phyloP scores from a whole-genome alignment of 2,329 filamentous ascomycete genomes.

The Calonectria ilicicola region DNA sequence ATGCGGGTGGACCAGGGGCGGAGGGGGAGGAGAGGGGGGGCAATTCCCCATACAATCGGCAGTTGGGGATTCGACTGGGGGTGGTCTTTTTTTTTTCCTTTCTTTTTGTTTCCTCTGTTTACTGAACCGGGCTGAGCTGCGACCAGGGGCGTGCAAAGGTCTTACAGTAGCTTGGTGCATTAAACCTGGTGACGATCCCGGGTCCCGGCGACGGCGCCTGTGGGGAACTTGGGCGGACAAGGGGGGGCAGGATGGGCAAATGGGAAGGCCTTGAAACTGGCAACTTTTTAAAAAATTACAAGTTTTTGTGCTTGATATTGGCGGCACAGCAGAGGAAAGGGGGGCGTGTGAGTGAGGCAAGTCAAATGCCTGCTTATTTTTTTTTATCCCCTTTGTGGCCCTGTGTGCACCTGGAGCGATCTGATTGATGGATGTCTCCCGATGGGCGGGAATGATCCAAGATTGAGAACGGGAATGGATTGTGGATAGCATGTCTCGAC shows the following conservation, averaged over 20 bases:
- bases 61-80: neutral
- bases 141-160: neutral
- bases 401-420: neutral
- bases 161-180: conserved; percentile 2
- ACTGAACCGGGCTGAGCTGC: neutral
- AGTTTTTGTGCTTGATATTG: neutral
- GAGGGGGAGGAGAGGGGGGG: neutral
- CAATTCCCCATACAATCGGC: neutral
- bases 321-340: neutral
- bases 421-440: neutral
- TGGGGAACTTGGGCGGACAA: conserved; percentile 6
- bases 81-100: neutral
- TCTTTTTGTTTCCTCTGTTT: neutral
- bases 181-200: conserved; percentile 7
- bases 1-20: neutral
- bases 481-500: conserved; percentile 1
- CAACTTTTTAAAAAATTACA: neutral
- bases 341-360: neutral
- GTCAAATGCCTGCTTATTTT: neutral
- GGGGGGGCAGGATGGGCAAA: neutral
- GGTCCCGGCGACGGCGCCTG: neutral
- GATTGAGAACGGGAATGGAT: neutral
- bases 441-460: neutral
- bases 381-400: neutral
- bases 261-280: neutral